Conservation (phyloP, 768 basidiomycete species). For the Melanogaster broomeanus region DNA sequence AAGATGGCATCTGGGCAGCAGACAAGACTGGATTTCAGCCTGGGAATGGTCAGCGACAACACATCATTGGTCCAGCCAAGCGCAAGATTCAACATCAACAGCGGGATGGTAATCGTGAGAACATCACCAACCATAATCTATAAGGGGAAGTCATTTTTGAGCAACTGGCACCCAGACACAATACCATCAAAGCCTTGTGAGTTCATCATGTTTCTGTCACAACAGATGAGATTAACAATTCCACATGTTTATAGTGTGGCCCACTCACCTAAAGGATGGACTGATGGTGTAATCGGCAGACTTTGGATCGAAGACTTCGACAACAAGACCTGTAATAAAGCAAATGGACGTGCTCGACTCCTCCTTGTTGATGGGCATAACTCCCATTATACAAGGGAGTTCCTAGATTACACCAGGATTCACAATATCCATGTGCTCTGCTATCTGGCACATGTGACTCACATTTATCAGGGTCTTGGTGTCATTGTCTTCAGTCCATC, state of each 20-base stretch:
- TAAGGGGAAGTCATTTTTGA: slow-evolving; percentile 10
- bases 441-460: slow-evolving; percentile 48
- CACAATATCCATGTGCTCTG: slow-evolving; percentile 42
- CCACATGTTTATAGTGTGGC: no score
- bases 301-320: slow-evolving; percentile 33
- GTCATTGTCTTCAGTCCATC: slow-evolving; percentile 36
- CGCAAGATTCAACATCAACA: slow-evolving; percentile 14
- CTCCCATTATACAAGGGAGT: slow-evolving; percentile 11
- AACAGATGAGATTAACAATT: no score
- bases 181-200: not conserved
- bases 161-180: slow-evolving; percentile 13
- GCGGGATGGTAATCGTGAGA: slow-evolving; percentile 13
- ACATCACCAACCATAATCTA: slow-evolving; percentile 13
- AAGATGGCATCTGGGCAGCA: slow-evolving; percentile 8
- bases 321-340: slow-evolving; percentile 23
- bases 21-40: slow-evolving; percentile 14
- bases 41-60: not conserved
- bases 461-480: no score
- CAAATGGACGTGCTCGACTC: slow-evolving; percentile 23
- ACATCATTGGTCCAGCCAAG: slow-evolving; percentile 1
- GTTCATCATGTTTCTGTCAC: no score
- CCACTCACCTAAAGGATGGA: no score
- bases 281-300: slow-evolving; percentile 26
- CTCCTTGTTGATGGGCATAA: slow-evolving; percentile 25
- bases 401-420: slow-evolving; percentile 27